These are phyloP conservation scores for Paratinospora sagittata DNA, from an alignment of 164 flowering plant species.

Conservation along the genomic window DNA sequence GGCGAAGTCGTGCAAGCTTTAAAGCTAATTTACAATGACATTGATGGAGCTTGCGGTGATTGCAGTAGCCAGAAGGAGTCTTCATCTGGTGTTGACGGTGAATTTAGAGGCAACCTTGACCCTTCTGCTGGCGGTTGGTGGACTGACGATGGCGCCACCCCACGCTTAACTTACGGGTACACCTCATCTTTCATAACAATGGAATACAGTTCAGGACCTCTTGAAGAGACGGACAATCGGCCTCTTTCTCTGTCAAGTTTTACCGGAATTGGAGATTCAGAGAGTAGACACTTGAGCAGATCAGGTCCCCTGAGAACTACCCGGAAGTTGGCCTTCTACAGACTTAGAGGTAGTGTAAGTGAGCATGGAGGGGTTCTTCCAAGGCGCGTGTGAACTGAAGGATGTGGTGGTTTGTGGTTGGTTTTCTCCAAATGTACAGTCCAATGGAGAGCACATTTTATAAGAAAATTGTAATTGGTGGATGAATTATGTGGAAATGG, in stretches of 20 bases:
- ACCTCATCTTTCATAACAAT: conserved; percentile 76
- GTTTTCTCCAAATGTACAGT: conserved; percentile 8
- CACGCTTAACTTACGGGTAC: conserved; percentile 53
- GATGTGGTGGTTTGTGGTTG: conserved; percentile 7
- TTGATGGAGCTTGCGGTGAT: conserved; percentile 63
- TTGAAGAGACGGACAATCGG: conserved; percentile 58
- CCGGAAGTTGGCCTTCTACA: conserved; percentile 46
- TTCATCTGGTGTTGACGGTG: conserved; percentile 62
- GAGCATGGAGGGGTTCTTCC: conserved; percentile 62
- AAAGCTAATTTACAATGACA: conserved; percentile 76
- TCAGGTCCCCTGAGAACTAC: conserved; percentile 82
- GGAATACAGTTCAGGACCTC: conserved; percentile 85
- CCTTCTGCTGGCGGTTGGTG: conserved; percentile 75
- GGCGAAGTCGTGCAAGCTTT: conserved; percentile 98
- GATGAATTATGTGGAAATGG: background rate
- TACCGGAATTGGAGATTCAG: background rate
- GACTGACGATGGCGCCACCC: conserved; percentile 55
- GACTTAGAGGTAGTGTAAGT: conserved; percentile 77
- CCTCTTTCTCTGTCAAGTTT: conserved; percentile 12
- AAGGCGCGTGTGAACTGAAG: conserved; percentile 26
- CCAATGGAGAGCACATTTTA: background rate
- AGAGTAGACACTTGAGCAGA: conserved; percentile 52
- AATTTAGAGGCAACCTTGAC: conserved; percentile 48
- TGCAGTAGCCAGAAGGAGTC: conserved; percentile 53
- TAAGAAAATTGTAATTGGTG: background rate